Conservation (phyloP, 129 eudicot genomes). For the Saussurea involucrata region DNA sequence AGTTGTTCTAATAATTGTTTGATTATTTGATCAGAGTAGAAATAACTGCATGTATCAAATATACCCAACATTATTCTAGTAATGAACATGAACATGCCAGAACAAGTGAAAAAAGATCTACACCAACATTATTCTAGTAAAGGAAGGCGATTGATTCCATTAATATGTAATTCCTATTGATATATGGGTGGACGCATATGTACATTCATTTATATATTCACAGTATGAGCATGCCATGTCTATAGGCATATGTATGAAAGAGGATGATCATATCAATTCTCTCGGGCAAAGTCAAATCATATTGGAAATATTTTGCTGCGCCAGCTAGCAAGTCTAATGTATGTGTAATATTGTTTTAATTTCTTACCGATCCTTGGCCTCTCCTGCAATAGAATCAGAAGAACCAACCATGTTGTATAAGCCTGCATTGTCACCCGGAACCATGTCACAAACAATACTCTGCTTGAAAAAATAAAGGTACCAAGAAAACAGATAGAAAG, state of each 20-base stretch:
- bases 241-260: background rate
- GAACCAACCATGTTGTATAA: constrained; percentile 33
- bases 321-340: background rate
- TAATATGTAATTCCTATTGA: background rate
- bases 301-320: background rate
- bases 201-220: background rate
- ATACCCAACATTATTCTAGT: background rate
- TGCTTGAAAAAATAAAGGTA: background rate
- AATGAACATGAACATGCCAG: background rate
- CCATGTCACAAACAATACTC: background rate
- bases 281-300: background rate
- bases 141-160: background rate
- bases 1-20: background rate
- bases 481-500: background rate
- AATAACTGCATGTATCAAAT: background rate
- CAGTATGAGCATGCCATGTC: background rate
- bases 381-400: constrained; percentile 33
- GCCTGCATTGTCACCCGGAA: constrained; percentile 39
- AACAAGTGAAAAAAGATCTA: background rate
- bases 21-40: background rate
- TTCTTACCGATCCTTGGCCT: constrained; percentile 46
- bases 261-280: background rate
- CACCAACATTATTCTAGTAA: background rate
- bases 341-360: background rate
- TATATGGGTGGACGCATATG: background rate